Evolutionary conservation across 2,329 filamentous ascomycete species (phyloP).

Genomic region (Arachnomyces sp.): DNA sequence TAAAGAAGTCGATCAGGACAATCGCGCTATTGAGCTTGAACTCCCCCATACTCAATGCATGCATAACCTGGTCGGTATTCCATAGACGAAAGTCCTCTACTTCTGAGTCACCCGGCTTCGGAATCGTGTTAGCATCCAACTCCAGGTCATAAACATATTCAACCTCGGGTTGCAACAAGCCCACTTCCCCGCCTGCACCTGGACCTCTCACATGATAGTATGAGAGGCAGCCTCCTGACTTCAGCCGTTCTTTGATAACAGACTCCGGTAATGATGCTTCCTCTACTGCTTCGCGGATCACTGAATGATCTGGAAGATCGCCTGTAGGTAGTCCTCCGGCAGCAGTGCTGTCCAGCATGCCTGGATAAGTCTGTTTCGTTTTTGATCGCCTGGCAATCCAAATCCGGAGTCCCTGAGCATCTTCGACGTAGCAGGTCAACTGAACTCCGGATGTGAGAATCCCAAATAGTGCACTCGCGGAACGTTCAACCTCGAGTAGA

Average conservation of each 20-base stretch:
- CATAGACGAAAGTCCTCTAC: constrained; percentile 24
- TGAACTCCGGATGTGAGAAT: constrained; percentile 40
- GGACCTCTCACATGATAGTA: constrained; percentile 4
- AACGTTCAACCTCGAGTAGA: constrained; percentile 36
- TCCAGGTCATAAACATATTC: constrained; percentile 29
- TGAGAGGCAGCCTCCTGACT: constrained; percentile 16
- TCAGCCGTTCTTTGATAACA: constrained; percentile 10
- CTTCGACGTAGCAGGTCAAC: constrained; percentile 28
- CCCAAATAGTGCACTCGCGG: constrained; percentile 36
- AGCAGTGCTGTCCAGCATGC: constrained; percentile 24
- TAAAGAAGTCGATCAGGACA: constrained; percentile 27
- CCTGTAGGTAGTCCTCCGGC: constrained; percentile 16
- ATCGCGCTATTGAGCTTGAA: constrained; percentile 27
- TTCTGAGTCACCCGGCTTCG: constrained; percentile 21
- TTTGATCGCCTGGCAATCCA: constrained; percentile 22
- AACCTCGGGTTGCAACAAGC: constrained; percentile 22
- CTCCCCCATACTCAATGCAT: constrained; percentile 16
- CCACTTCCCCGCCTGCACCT: constrained; percentile 10
- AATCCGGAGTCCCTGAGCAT: constrained; percentile 9
- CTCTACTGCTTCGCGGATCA: constrained; percentile 22
- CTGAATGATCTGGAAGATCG: constrained; percentile 16
- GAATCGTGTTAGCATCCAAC: constrained; percentile 16
- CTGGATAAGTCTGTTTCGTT: constrained; percentile 23
- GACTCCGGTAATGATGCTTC: constrained; percentile 19
- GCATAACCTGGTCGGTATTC: constrained; percentile 18